Conservation (phyloP, 352 stramenopile genomes). For the Globisporangium recalcitrans region DNA sequence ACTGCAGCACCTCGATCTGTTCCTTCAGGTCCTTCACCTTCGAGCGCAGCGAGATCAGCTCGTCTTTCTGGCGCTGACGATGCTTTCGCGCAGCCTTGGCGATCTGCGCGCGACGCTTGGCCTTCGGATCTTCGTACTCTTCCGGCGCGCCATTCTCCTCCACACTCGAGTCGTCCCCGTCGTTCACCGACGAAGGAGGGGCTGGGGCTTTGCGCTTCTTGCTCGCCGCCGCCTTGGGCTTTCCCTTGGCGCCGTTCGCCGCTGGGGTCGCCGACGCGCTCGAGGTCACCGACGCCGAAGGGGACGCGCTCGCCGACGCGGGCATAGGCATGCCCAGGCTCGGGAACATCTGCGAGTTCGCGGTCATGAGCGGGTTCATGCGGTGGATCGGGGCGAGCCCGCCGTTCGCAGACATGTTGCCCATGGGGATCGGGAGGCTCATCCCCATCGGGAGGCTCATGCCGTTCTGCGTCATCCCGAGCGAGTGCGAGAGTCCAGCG, state of each 20-base stretch:
- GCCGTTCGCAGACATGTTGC: conserved; percentile 34
- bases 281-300: conserved; percentile 14
- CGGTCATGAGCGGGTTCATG: conserved; percentile 67
- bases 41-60: conserved; percentile 75
- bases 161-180: conserved; percentile 40
- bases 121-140: conserved; percentile 83
- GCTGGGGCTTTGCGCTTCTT: conserved; percentile 77
- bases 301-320: conserved; percentile 9
- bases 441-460: conserved; percentile 27
- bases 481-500: conserved; percentile 29
- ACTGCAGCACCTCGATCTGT: conserved; percentile 87
- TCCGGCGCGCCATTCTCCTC: conserved; percentile 59
- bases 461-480: conserved; percentile 36
- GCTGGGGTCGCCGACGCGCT: conserved; percentile 16
- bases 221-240: conserved; percentile 40
- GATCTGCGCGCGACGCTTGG: conserved; percentile 83
- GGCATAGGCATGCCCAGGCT: conserved; percentile 29
- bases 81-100: conserved; percentile 86
- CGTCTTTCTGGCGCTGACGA: conserved; percentile 84
- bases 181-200: conserved; percentile 25
- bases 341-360: conserved; percentile 62
- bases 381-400: conserved; percentile 64
- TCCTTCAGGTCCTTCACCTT: conserved; percentile 90
- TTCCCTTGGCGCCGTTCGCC: conserved; percentile 33
- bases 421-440: conserved; percentile 36